Evolutionary conservation across 192 early-diverging fungal species (phyloP).

Genomic region (Coemansia sp.): DNA sequence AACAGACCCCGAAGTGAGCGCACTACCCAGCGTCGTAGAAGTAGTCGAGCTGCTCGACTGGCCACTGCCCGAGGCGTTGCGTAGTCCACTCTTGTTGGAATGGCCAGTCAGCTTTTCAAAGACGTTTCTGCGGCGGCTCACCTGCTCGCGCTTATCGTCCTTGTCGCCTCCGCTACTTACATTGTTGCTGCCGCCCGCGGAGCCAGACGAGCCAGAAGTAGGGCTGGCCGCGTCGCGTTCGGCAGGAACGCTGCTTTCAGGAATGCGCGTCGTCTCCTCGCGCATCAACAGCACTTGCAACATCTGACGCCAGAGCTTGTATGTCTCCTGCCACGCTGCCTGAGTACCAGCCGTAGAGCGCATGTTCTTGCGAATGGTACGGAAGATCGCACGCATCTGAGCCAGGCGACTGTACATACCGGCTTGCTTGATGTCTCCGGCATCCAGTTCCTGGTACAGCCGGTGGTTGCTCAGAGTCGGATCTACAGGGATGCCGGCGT

Average conservation of each 20-base stretch:
- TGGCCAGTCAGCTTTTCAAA: slow-evolving; percentile 56
- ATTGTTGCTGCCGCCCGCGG: slow-evolving; percentile 2
- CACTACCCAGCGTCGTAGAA: neutral
- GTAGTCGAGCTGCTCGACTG: neutral
- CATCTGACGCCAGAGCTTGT: slow-evolving; percentile 60
- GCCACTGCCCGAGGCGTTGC: slow-evolving; percentile 8
- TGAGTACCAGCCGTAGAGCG: slow-evolving; percentile 52
- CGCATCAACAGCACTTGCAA: slow-evolving; percentile 55
- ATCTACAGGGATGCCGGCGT: slow-evolving; percentile 66
- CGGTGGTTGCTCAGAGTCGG: slow-evolving; percentile 83
- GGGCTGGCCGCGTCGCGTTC: slow-evolving; percentile 30
- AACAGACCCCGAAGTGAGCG: slow-evolving; percentile 1
- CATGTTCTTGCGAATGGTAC: slow-evolving; percentile 57
- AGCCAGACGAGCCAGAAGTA: neutral
- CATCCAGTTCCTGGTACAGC: slow-evolving; percentile 81
- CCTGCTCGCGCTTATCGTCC: slow-evolving; percentile 36
- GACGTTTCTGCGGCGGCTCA: slow-evolving; percentile 45
- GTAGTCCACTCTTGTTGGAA: slow-evolving; percentile 28
- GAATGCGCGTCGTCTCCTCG: slow-evolving; percentile 47
- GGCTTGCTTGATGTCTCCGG: slow-evolving; percentile 76
- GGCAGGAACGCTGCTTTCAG: slow-evolving; percentile 17
- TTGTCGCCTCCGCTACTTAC: slow-evolving; percentile 12
- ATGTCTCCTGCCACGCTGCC: slow-evolving; percentile 58
- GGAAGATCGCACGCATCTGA: slow-evolving; percentile 56
- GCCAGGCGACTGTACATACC: slow-evolving; percentile 53